A percentile compares a stretch with the other conserved stretches of the same genome.
These are phyloP conservation scores for Thermothielavioides terrestris DNA, from an alignment of 495 filamentous ascomycete genomes.

Conservation along the genomic window DNA sequence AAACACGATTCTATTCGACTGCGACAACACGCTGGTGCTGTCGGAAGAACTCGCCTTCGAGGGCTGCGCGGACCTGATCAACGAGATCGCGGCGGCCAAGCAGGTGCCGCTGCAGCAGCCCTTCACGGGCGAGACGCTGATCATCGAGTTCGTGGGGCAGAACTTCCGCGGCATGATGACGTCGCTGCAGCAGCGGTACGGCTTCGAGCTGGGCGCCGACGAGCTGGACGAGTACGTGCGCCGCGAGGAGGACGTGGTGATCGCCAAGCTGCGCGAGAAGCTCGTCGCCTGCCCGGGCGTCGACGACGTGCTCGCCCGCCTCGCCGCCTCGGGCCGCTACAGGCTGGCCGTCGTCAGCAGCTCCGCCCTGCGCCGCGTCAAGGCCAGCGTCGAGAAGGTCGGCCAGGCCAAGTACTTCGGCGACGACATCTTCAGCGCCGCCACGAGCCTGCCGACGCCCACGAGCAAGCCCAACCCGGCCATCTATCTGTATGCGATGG, in stretches of 20 bases:
- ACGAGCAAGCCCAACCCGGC: constrained; percentile 90
- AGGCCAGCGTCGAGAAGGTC: constrained; percentile 73
- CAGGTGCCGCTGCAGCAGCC: constrained; percentile 48
- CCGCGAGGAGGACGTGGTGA: constrained; percentile 75
- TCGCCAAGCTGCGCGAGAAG: constrained; percentile 69
- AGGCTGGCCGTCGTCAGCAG: constrained; percentile 74
- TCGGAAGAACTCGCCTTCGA: constrained; percentile 90
- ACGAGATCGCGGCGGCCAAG: constrained; percentile 70
- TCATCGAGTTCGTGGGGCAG: constrained; percentile 86
- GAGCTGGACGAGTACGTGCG: constrained; percentile 71
- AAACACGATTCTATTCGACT: constrained; percentile 73
- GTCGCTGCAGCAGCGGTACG: constrained; percentile 66
- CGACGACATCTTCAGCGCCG: constrained; percentile 74
- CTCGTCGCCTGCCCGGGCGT: constrained; percentile 63
- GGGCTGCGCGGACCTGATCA: constrained; percentile 86
- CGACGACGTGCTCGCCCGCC: constrained; percentile 55
- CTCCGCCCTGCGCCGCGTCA: constrained; percentile 68
- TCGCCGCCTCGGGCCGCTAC: constrained; percentile 57
- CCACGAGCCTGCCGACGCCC: constrained; percentile 65
- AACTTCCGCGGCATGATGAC: constrained; percentile 87
- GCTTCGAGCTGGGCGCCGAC: constrained; percentile 55
- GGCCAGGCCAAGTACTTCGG: constrained; percentile 74
- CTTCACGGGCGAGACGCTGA: constrained; percentile 72
- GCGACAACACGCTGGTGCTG: constrained; percentile 95
- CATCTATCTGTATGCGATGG: constrained; percentile 76